Percentiles rank a stretch among this genome's conserved stretches.
These are phyloP conservation scores for Scheffersomyces segobiensis DNA, from an alignment of 1,139 yeast genomes.

Conservation along the genomic window DNA sequence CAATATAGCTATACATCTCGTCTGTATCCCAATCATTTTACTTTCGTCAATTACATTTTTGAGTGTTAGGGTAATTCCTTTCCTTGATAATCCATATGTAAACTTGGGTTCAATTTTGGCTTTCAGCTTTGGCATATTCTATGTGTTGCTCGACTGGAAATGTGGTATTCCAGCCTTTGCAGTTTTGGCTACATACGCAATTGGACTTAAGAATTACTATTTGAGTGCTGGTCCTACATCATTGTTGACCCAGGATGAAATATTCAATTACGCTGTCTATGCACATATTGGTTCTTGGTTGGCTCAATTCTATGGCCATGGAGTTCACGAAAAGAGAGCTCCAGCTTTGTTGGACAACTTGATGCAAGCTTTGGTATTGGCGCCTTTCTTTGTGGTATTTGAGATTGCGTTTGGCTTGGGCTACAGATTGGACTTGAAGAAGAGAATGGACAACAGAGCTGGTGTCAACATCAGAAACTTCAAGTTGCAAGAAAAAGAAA, in stretches of 20 bases:
- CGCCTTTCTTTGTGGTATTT: conserved; percentile 85
- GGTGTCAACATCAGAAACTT: conserved; percentile 32
- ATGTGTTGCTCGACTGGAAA: conserved; percentile 42
- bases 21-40: conserved; percentile 79
- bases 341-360: conserved; percentile 87
- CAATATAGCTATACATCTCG: conserved; percentile 75
- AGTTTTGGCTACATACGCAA: conserved; percentile 40
- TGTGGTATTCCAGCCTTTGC: conserved; percentile 41
- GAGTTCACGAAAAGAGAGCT: conserved; percentile 73
- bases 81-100: conserved; percentile 28
- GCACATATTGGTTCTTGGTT: conserved; percentile 67
- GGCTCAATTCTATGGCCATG: conserved; percentile 90
- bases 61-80: conserved; percentile 19
- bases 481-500: conserved; percentile 12
- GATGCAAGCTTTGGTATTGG: conserved; percentile 81
- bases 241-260: conserved; percentile 19
- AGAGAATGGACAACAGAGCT: conserved; percentile 55
- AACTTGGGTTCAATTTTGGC: conserved; percentile 41
- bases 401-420: conserved; percentile 76
- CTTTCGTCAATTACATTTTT: conserved; percentile 50
- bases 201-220: conserved; percentile 33
- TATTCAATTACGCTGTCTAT: conserved; percentile 29
- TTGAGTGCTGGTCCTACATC: conserved; percentile 22
- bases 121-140: conserved; percentile 40
- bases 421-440: conserved; percentile 52